Conservation (phyloP, 2,329 filamentous ascomycete genomes). For the Capronia epimyces region DNA sequence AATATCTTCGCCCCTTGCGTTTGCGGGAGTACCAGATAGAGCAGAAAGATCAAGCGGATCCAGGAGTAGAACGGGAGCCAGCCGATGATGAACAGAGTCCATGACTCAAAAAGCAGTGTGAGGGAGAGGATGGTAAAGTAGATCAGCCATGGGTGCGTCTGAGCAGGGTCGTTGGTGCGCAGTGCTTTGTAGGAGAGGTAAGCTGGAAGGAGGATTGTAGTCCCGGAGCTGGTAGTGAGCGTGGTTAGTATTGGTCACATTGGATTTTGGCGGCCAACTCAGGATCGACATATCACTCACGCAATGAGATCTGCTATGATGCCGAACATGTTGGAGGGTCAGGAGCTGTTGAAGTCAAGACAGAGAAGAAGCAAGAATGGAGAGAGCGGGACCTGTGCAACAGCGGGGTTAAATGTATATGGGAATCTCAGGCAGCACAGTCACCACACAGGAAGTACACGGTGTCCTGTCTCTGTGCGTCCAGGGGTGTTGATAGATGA, state of each 20-base stretch:
- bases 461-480: slow-evolving; percentile 3
- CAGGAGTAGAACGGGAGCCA: slow-evolving; percentile 95
- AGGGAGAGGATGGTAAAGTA: slow-evolving; percentile 94
- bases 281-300: slow-evolving; percentile 48
- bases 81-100: slow-evolving; percentile 76
- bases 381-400: background rate
- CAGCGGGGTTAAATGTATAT: background rate
- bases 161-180: slow-evolving; percentile 80
- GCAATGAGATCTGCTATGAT: slow-evolving; percentile 71
- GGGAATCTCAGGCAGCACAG: slow-evolving; percentile 2
- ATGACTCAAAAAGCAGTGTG: slow-evolving; percentile 75
- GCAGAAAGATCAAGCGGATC: slow-evolving; percentile 76
- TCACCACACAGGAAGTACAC: background rate
- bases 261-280: slow-evolving; percentile 2
- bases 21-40: slow-evolving; percentile 94
- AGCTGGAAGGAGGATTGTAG: slow-evolving; percentile 87
- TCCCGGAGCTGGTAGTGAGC: slow-evolving; percentile 60
- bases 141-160: slow-evolving; percentile 96
- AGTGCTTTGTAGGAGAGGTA: slow-evolving; percentile 98
- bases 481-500: background rate
- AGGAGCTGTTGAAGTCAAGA: background rate
- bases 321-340: slow-evolving; percentile 59
- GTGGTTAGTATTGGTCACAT: background rate
- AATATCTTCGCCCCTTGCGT: slow-evolving; percentile 86
- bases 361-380: background rate